phyloP scores from a whole-genome alignment of 1,139 yeast species.

The Protomyces pachydermus region DNA sequence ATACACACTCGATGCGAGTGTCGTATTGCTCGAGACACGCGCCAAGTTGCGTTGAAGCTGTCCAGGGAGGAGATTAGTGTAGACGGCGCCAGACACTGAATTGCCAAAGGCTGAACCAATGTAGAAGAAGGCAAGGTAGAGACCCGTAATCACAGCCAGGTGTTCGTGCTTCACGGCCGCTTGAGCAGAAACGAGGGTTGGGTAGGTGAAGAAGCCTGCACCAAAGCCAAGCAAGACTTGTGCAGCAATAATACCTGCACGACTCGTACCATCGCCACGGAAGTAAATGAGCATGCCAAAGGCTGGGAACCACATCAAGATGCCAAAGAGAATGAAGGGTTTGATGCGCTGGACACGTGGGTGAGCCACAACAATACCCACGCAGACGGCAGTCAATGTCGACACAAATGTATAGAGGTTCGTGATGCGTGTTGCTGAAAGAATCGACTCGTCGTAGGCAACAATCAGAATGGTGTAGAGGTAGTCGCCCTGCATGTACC shows the following conservation, averaged over 20 bases:
- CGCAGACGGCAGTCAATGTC: slow-evolving; percentile 32
- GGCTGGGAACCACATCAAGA: slow-evolving; percentile 33
- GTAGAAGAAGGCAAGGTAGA: slow-evolving; percentile 53
- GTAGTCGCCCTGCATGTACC: slow-evolving; percentile 30
- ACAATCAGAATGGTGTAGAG: slow-evolving; percentile 27
- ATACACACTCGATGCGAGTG: slow-evolving; percentile 30
- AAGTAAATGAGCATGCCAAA: slow-evolving; percentile 33
- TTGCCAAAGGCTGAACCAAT: slow-evolving; percentile 58
- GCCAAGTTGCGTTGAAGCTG: slow-evolving; percentile 37
- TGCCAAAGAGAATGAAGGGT: slow-evolving; percentile 31
- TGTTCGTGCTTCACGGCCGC: slow-evolving; percentile 56
- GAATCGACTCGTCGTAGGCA: slow-evolving; percentile 30
- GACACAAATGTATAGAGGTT: slow-evolving; percentile 34
- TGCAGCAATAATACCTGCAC: slow-evolving; percentile 31
- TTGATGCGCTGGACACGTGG: slow-evolving; percentile 31
- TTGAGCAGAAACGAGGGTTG: slow-evolving; percentile 54
- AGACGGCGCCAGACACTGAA: slow-evolving; percentile 58
- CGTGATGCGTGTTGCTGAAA: slow-evolving; percentile 33
- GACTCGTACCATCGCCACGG: slow-evolving; percentile 29
- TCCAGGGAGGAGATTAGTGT: slow-evolving; percentile 50
- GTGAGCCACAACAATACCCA: slow-evolving; percentile 29
- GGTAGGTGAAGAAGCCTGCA: slow-evolving; percentile 57
- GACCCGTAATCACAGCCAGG: slow-evolving; percentile 59
- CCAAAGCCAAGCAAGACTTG: slow-evolving; percentile 53
- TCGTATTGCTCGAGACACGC: slow-evolving; percentile 24